Conservation (phyloP, 2,329 filamentous ascomycete genomes). For the Fusarium tricinctum region DNA sequence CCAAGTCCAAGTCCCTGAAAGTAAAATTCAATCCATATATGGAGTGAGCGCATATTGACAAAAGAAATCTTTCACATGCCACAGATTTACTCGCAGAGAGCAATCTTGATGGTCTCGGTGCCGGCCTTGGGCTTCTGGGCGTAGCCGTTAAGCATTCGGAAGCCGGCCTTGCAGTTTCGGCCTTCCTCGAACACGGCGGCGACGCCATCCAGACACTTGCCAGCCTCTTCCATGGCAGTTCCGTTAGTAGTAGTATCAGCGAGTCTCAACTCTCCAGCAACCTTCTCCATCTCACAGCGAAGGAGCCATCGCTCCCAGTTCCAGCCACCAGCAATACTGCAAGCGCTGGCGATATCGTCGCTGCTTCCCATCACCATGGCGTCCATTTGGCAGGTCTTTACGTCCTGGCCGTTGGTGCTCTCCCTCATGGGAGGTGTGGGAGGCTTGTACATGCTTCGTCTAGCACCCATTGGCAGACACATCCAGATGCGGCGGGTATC, state of each 20-base stretch:
- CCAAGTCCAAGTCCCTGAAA: conserved; percentile 13
- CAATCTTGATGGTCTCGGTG: conserved; percentile 58
- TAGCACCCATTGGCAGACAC: conserved; percentile 83
- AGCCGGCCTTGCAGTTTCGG: conserved; percentile 69
- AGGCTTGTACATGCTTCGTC: conserved; percentile 51
- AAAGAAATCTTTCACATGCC: conserved; percentile 42
- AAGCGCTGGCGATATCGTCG: conserved; percentile 78
- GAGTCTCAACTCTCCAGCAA: conserved; percentile 74
- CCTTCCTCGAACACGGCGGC: conserved; percentile 75
- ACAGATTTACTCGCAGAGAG: conserved; percentile 46
- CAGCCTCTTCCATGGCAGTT: conserved; percentile 67
- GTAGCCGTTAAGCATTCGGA: conserved; percentile 73
- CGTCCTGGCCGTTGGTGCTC: conserved; percentile 57
- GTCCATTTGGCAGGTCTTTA: conserved; percentile 68
- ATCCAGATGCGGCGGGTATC: conserved; percentile 88
- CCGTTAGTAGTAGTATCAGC: conserved; percentile 66
- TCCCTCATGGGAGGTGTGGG: conserved; percentile 53
- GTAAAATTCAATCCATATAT: conserved; percentile 33
- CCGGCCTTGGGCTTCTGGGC: conserved; percentile 69
- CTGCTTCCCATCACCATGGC: conserved; percentile 76
- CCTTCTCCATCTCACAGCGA: conserved; percentile 85
- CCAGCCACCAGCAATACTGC: conserved; percentile 87
- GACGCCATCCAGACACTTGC: conserved; percentile 71
- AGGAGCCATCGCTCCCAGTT: conserved; percentile 98
- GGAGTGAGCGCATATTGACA: conserved; percentile 35